Evolutionary conservation across 495 filamentous ascomycete species (phyloP).

Genomic region (Penicillium malachiteum): DNA sequence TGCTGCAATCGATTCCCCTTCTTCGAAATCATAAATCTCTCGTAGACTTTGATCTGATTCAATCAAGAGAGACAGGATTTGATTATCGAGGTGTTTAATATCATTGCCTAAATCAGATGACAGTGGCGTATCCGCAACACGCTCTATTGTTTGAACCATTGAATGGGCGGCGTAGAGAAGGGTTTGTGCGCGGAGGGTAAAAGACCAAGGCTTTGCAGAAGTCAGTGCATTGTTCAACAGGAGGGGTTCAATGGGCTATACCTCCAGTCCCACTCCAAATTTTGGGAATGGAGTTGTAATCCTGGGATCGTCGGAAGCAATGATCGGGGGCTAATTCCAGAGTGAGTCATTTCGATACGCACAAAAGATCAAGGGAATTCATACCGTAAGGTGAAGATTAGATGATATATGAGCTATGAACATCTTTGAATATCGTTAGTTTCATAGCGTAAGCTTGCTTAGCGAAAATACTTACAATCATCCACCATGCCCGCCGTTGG

Average conservation of each 20-base stretch:
- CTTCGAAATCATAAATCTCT: slow-evolving; percentile 8
- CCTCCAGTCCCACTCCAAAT: slow-evolving; percentile 41
- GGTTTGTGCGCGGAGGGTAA: slow-evolving; percentile 47
- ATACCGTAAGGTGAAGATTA: slow-evolving; percentile 15
- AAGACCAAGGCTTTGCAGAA: slow-evolving; percentile 36
- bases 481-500: slow-evolving; percentile 53
- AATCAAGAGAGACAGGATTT: slow-evolving; percentile 10
- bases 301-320: slow-evolving; percentile 43
- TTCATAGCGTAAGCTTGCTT: slow-evolving; percentile 29
- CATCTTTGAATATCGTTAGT: slow-evolving; percentile 33
- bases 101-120: slow-evolving; percentile 6
- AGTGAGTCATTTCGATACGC: too few species aligned
- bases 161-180: slow-evolving; percentile 43
- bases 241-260: slow-evolving; percentile 14
- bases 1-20: slow-evolving; percentile 12
- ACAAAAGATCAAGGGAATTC: slow-evolving; percentile 1
- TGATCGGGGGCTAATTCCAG: slow-evolving; percentile 35
- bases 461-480: slow-evolving; percentile 37
- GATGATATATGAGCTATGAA: slow-evolving; percentile 20
- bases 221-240: slow-evolving; percentile 2
- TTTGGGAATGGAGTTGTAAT: slow-evolving; percentile 49
- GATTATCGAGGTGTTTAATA: slow-evolving; percentile 15
- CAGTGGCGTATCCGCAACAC: slow-evolving; percentile 1
- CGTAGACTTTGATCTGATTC: slow-evolving; percentile 17
- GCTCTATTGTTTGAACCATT: slow-evolving; percentile 20